phyloP scores from a whole-genome alignment of 2,329 filamentous ascomycete species.

The Stagonosporopsis chrysanthemi region DNA sequence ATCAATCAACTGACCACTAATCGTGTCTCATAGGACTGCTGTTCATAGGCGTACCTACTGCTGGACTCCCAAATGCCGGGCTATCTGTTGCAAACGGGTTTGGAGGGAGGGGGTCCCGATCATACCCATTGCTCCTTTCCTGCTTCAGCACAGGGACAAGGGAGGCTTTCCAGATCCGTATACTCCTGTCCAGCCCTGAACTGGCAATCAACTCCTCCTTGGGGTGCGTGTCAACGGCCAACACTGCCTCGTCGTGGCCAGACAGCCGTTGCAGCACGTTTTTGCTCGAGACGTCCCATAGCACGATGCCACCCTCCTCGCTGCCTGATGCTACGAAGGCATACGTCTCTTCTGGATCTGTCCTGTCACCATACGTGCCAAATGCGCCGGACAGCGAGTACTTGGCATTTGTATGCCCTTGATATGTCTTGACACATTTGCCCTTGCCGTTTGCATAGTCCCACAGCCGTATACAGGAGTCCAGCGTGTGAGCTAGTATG shows the following conservation, averaged over 20 bases:
- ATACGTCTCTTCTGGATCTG: conserved; percentile 29
- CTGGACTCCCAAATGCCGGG: conserved; percentile 9
- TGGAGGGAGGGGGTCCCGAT: conserved; percentile 30
- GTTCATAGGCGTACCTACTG: conserved; percentile 8
- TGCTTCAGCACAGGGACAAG: background rate
- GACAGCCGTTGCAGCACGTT: conserved; percentile 74
- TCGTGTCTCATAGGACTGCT: conserved; percentile 12
- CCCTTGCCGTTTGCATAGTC: conserved; percentile 92
- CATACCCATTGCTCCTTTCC: conserved; percentile 24
- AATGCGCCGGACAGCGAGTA: conserved; percentile 89
- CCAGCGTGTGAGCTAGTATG: conserved; percentile 89
- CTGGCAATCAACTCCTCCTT: conserved; percentile 65
- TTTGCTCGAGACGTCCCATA: conserved; percentile 89
- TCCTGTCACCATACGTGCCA: conserved; percentile 65
- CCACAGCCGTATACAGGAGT: conserved; percentile 90
- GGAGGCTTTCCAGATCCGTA: conserved; percentile 15
- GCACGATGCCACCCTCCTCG: conserved; percentile 82
- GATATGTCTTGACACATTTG: conserved; percentile 94
- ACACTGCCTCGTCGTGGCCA: conserved; percentile 64
- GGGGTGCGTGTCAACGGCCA: conserved; percentile 67
- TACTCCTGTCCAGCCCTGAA: conserved; percentile 56
- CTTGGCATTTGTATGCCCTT: conserved; percentile 84
- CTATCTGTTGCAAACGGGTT: conserved; percentile 28
- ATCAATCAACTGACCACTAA: background rate
- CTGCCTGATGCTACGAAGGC: conserved; percentile 83